Conservation (phyloP, 2,329 filamentous ascomycete genomes). For the Fusarium scirpi region DNA sequence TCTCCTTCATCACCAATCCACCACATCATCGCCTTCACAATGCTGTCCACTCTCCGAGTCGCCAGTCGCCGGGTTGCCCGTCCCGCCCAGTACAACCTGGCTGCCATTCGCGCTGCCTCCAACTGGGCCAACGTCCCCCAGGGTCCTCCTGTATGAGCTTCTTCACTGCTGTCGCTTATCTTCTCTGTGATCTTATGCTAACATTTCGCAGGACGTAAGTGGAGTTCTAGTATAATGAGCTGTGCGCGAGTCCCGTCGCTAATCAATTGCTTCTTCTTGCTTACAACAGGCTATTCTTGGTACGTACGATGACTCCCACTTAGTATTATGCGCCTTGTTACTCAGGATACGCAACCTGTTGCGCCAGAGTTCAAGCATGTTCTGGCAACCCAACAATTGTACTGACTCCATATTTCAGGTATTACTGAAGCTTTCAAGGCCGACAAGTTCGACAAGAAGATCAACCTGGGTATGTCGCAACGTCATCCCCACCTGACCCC, state of each 20-base stretch:
- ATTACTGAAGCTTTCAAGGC: constrained; percentile 99
- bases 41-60: constrained; percentile 68
- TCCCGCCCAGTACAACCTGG: constrained; percentile 54
- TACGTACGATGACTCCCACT: constrained; percentile 53
- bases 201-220: constrained; percentile 55
- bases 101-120: constrained; percentile 70
- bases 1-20: constrained; percentile 25
- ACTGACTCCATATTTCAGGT: constrained; percentile 60
- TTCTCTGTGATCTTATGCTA: constrained; percentile 33
- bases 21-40: constrained; percentile 51
- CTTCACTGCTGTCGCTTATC: constrained; percentile 28
- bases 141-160: constrained; percentile 85
- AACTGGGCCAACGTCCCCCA: constrained; percentile 93
- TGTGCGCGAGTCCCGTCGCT: constrained; percentile 37
- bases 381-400: constrained; percentile 14
- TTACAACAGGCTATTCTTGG: constrained; percentile 77
- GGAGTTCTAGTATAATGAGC: constrained; percentile 5
- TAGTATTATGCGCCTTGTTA: constrained; percentile 38
- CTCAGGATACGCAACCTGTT: constrained; percentile 11
- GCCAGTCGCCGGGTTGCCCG: constrained; percentile 63
- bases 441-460: constrained; percentile 93
- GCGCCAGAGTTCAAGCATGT: constrained; percentile 27
- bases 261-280: constrained; percentile 38
- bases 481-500: constrained; percentile 12
- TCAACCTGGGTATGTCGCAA: constrained; percentile 82